Conservation (phyloP, 257 asterid species). For the Mentha longifolia region DNA sequence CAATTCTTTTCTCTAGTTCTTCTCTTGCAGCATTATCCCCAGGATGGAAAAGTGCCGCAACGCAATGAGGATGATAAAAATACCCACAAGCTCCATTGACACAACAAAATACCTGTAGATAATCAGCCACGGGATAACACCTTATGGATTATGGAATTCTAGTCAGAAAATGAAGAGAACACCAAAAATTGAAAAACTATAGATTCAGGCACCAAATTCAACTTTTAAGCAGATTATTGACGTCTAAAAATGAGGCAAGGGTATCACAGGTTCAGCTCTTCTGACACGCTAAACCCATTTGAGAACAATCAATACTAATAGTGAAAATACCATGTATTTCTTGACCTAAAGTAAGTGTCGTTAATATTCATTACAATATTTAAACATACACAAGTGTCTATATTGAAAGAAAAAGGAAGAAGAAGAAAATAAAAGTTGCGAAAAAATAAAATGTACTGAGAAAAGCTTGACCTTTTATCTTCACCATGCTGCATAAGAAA, state of each 20-base stretch:
- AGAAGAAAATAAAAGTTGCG: not conserved
- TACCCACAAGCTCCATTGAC: slow-evolving; percentile 86
- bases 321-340: not conserved
- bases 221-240: slow-evolving; percentile 8
- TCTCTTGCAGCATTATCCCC: slow-evolving; percentile 53
- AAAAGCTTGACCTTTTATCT: not conserved
- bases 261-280: not conserved
- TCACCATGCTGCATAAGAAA: slow-evolving; percentile 9
- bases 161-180: slow-evolving; percentile 2
- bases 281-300: not conserved
- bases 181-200: slow-evolving; percentile 1
- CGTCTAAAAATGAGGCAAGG: not conserved
- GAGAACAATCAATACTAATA: not conserved
- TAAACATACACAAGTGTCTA: not conserved
- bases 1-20: slow-evolving; percentile 55
- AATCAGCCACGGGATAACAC: slow-evolving; percentile 14
- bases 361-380: not conserved
- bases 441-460: not conserved
- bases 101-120: slow-evolving; percentile 83
- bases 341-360: not conserved
- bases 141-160: not conserved
- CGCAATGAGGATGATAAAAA: slow-evolving; percentile 89
- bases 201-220: slow-evolving; percentile 11
- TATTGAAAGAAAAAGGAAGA: not conserved
- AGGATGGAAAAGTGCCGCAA: slow-evolving; percentile 67